Evolutionary conservation across 805 yeast species (phyloP).

Genomic region (Zygoascus ofunaensis): DNA sequence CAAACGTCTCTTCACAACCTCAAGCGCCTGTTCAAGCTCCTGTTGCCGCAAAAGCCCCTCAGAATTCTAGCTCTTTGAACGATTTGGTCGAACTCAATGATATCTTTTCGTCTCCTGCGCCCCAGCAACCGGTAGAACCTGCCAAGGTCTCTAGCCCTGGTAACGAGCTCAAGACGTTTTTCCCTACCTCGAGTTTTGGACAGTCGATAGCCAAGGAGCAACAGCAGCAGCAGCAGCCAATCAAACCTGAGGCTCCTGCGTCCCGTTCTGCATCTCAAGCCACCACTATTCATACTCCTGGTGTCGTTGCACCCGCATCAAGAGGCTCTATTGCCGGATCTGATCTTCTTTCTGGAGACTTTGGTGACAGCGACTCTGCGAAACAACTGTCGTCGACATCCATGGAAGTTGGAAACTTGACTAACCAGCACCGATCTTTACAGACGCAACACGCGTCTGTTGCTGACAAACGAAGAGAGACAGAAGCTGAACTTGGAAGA

Average conservation of each 20-base stretch:
- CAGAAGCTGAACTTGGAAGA: slow-evolving; percentile 68
- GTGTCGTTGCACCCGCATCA: slow-evolving; percentile 16
- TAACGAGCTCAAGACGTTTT: slow-evolving; percentile 37
- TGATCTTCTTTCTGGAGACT: slow-evolving; percentile 46
- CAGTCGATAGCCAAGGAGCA: slow-evolving; percentile 46
- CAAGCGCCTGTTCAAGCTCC: slow-evolving; percentile 3
- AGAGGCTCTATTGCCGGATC: slow-evolving; percentile 23
- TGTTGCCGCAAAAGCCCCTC: slow-evolving; percentile 7
- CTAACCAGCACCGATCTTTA: slow-evolving; percentile 75
- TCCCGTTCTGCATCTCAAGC: slow-evolving; percentile 15
- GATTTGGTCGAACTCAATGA: slow-evolving; percentile 41
- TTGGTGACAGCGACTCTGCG: slow-evolving; percentile 41
- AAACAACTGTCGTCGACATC: slow-evolving; percentile 69
- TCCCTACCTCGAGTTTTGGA: slow-evolving; percentile 81
- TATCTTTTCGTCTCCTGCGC: slow-evolving; percentile 38
- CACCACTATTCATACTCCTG: slow-evolving; percentile 19
- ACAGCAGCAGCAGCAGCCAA: slow-evolving; percentile 20
- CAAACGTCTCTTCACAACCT: neutral
- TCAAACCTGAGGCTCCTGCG: slow-evolving; percentile 11
- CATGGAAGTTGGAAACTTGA: slow-evolving; percentile 75
- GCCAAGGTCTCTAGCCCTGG: slow-evolving; percentile 18
- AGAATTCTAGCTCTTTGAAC: slow-evolving; percentile 19
- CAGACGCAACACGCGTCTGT: slow-evolving; percentile 63
- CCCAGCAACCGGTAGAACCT: slow-evolving; percentile 22
- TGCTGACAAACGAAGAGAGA: slow-evolving; percentile 60